Percentiles rank a stretch among this genome's conserved stretches.
Evolutionary conservation across 2,329 filamentous ascomycete genomes (phyloP).

Genomic region (Thielaviopsis musarum): DNA sequence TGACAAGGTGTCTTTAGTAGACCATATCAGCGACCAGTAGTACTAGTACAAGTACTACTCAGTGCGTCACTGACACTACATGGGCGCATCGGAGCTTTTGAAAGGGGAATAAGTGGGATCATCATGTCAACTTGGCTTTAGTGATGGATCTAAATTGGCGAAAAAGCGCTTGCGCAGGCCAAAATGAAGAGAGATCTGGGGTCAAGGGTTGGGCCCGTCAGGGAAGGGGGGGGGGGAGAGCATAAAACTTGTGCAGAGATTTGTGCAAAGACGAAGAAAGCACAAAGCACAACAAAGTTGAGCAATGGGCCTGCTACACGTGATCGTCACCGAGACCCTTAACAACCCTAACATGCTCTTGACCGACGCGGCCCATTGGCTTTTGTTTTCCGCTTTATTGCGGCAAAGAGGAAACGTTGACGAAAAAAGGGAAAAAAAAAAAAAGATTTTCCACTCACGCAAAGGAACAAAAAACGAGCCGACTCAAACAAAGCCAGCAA

Average conservation of each 20-base stretch:
- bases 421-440: slow-evolving; percentile 1
- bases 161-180: not conserved
- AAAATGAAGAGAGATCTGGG: not conserved
- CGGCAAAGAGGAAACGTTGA: slow-evolving; percentile 1
- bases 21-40: no score
- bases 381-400: no score
- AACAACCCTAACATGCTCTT: not conserved
- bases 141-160: not conserved
- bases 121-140: not conserved
- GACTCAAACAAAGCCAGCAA: no score
- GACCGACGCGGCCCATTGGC: not conserved
- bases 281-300: not conserved
- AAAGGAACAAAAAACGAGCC: not conserved
- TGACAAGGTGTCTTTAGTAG: not conserved
- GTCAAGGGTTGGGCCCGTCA: not conserved
- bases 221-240: no score
- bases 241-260: not conserved
- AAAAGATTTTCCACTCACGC: not conserved
- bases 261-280: not conserved
- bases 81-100: not conserved
- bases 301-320: not conserved
- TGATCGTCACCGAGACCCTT: not conserved
- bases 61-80: no score
- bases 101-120: not conserved
- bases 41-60: no score